Conservation (phyloP, 148 eudicot species). For the Rhododendron kiyosumense region DNA sequence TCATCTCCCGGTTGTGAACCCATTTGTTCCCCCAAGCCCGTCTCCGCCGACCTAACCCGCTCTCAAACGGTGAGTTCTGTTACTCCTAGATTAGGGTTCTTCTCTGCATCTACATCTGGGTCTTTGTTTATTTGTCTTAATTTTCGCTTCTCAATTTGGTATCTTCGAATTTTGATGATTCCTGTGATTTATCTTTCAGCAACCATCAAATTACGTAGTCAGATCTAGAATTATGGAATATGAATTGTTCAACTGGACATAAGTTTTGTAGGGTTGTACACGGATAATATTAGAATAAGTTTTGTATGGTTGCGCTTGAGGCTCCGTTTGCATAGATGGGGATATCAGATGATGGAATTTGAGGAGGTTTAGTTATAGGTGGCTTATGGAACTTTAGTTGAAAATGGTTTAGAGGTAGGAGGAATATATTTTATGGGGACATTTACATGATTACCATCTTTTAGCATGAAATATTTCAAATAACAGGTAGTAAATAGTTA, state of each 20-base stretch:
- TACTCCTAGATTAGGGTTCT: background rate
- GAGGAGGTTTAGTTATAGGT: background rate
- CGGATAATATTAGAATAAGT: background rate
- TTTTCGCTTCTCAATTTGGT: background rate
- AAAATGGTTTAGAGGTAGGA: background rate
- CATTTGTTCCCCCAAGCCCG: background rate
- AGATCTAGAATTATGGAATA: background rate
- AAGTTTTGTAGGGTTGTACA: background rate
- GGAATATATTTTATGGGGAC: background rate
- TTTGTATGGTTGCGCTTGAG: too few relatives aligned
- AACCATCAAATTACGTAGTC: background rate
- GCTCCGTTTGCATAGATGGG: background rate
- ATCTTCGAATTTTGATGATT: background rate
- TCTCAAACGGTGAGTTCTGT: conserved; percentile 29
- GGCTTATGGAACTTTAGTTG: background rate
- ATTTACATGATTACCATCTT: background rate
- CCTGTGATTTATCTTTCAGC: background rate
- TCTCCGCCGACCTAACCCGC: conserved; percentile 20
- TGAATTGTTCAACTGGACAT: background rate
- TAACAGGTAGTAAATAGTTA: background rate
- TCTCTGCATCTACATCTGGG: background rate
- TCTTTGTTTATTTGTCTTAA: background rate
- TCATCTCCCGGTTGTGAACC: conserved; percentile 1
- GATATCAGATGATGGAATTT: background rate
- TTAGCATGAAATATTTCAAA: background rate